A percentile compares a stretch with the other conserved stretches of the same genome.
These are phyloP conservation scores for Arthroderma sp. DNA, from an alignment of 2,329 filamentous ascomycete genomes.

Conservation along the genomic window DNA sequence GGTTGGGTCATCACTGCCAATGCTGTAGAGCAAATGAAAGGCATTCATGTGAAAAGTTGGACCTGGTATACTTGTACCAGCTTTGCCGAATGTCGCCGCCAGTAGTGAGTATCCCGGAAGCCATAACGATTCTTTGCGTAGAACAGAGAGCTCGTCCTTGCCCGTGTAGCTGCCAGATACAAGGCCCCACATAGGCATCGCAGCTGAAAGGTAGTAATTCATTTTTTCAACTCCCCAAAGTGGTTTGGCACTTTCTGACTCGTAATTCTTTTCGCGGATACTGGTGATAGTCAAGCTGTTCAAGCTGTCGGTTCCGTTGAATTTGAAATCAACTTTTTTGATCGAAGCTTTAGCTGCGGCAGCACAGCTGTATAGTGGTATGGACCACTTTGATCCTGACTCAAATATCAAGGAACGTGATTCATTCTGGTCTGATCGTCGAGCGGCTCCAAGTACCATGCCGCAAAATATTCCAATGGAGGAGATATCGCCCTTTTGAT, in stretches of 20 bases:
- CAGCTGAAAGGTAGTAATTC: conserved; percentile 13
- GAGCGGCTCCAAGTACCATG: conserved; percentile 29
- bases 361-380: conserved; percentile 34
- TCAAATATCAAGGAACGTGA: conserved; percentile 26
- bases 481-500: conserved; percentile 26
- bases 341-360: conserved; percentile 30
- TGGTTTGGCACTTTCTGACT: conserved; percentile 17
- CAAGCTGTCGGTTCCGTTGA: conserved; percentile 30
- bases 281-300: conserved; percentile 21
- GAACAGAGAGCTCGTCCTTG: conserved; percentile 21
- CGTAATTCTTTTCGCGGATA: conserved; percentile 27
- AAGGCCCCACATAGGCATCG: conserved; percentile 30
- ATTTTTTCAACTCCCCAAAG: conserved; percentile 29
- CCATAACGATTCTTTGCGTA: conserved; percentile 20
- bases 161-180: conserved; percentile 20
- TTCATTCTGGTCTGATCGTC: conserved; percentile 19
- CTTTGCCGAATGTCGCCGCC: neutral
- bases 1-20: neutral
- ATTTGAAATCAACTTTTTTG: conserved; percentile 33
- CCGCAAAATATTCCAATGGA: conserved; percentile 31
- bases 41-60: conserved; percentile 20
- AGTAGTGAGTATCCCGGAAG: conserved; percentile 16
- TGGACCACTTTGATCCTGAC: conserved; percentile 29
- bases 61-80: conserved; percentile 21
- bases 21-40: conserved; percentile 14